Conservation (phyloP, 306 rosid species). For the Vigna angularis region DNA sequence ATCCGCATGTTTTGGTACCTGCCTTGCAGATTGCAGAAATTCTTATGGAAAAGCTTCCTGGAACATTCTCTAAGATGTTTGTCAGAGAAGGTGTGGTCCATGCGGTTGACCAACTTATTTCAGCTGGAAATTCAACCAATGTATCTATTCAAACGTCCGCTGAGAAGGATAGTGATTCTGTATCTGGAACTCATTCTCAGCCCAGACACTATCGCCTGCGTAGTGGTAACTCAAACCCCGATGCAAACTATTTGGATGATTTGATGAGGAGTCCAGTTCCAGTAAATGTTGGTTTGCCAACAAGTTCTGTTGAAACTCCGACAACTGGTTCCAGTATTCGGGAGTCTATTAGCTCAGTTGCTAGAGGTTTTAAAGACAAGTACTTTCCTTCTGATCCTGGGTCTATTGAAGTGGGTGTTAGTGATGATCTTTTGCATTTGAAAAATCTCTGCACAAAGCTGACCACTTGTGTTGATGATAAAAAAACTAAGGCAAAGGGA, state of each 20-base stretch:
- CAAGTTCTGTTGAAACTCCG: slow-evolving; percentile 74
- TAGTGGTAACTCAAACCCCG: slow-evolving; percentile 62
- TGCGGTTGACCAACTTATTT: slow-evolving; percentile 88
- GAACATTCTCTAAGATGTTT: slow-evolving; percentile 79
- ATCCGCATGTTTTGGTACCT: slow-evolving; percentile 83
- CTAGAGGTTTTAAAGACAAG: slow-evolving; percentile 80
- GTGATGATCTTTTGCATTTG: slow-evolving; percentile 77
- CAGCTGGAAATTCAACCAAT: slow-evolving; percentile 61
- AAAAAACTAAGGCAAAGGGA: slow-evolving; percentile 72
- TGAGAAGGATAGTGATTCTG: slow-evolving; percentile 75
- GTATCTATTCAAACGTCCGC: slow-evolving; percentile 58
- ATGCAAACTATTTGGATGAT: slow-evolving; percentile 70
- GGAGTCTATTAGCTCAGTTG: slow-evolving; percentile 68
- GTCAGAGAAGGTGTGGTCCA: slow-evolving; percentile 94
- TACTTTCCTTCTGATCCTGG: slow-evolving; percentile 80
- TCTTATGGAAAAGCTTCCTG: slow-evolving; percentile 95
- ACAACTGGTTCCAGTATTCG: slow-evolving; percentile 66
- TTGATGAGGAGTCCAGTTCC: slow-evolving; percentile 62
- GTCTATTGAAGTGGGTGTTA: slow-evolving; percentile 78
- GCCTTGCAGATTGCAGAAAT: slow-evolving; percentile 91
- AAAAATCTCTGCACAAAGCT: slow-evolving; percentile 79
- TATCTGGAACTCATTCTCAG: slow-evolving; percentile 67
- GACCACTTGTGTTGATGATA: slow-evolving; percentile 73
- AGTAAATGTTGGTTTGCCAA: slow-evolving; percentile 68
- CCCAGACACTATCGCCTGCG: slow-evolving; percentile 81